These are phyloP conservation scores for Capsicum pubescens DNA, from an alignment of 257 asterid genomes.

Conservation along the genomic window DNA sequence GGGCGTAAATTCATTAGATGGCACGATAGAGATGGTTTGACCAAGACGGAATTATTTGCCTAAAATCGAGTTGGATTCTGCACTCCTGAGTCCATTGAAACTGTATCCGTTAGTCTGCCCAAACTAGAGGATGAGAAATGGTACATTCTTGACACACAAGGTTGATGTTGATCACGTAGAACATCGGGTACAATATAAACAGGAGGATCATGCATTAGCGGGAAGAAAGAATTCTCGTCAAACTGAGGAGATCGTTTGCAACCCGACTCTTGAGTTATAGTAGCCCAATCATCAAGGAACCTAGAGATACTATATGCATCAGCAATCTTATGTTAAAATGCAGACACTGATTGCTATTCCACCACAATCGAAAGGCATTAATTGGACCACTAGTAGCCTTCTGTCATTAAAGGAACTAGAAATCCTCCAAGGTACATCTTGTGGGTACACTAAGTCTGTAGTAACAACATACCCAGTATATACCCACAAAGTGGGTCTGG, in stretches of 20 bases:
- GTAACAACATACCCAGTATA: background rate
- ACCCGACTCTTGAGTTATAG: background rate
- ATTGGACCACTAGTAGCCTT: background rate
- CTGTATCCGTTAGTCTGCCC: background rate
- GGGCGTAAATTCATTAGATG: background rate
- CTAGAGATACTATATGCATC: background rate
- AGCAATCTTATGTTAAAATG: background rate
- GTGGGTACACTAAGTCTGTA: background rate
- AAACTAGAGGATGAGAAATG: background rate
- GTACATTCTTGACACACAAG: background rate
- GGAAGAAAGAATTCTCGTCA: background rate
- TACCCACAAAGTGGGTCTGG: too few species aligned
- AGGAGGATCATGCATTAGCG: background rate
- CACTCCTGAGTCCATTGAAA: background rate
- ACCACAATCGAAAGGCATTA: conserved; percentile 3
- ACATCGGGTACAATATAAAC: background rate
- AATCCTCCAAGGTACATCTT: background rate
- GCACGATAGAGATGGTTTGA: background rate
- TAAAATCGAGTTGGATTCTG: background rate
- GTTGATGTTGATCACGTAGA: background rate
- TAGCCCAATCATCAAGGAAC: conserved; percentile 19
- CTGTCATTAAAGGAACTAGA: background rate
- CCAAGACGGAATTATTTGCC: background rate
- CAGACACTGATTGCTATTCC: background rate
- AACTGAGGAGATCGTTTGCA: background rate